Base-by-base conservation (phyloP, 257 asterid genomes). In the Paraleonurus japonicus region DNA sequence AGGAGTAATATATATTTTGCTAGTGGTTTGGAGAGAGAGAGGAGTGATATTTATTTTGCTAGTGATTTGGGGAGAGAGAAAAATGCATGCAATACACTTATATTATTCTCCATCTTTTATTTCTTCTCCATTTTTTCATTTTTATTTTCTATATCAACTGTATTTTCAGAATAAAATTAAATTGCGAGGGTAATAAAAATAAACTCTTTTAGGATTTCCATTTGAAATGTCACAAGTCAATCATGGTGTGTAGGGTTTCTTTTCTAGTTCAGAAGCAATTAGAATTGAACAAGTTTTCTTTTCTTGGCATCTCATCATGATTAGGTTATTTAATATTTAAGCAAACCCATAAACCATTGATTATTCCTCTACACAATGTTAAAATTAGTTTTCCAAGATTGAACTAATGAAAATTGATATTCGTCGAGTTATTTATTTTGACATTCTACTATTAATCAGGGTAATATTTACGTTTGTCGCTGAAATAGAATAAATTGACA, bases 191-290 rank as follows among this genome's bases (percentile, higher is more conserved):
- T 3, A 0, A 11, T 41, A 12, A 3, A 11, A 41, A 39, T n/a
- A 2, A 39, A 2, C 50, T 41, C 12, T 20, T 19, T 61, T 5
- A 23, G 51, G 28, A 43, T 39, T 47, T 43, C 60, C 17, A 58
- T 39, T 24, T 58, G 13, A 26, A 66, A 70, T 57, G 12, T 71
- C 17, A 27, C 2, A 43, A 60, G 59, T 39, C 74, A 69, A 71
- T 30, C 45, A 58, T 32, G 54, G 39, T 60, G 51, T 55, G 48
- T 13, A 41, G 55, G 27, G 13, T 10, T 61, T n/a, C 1, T 15
- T 45, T 60, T n/a, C 33, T 28, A 26, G 27, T 53, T 43, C 19
- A 32, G 64, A 30, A 58, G 65, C 64, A 65, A 67, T 67, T 51
- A 15, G 13, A 30, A 16, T 19, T 3, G 50, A 32, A 19, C 50